phyloP scores from a whole-genome alignment of 176 grass and related monocot species.

The Stipa capillata region DNA sequence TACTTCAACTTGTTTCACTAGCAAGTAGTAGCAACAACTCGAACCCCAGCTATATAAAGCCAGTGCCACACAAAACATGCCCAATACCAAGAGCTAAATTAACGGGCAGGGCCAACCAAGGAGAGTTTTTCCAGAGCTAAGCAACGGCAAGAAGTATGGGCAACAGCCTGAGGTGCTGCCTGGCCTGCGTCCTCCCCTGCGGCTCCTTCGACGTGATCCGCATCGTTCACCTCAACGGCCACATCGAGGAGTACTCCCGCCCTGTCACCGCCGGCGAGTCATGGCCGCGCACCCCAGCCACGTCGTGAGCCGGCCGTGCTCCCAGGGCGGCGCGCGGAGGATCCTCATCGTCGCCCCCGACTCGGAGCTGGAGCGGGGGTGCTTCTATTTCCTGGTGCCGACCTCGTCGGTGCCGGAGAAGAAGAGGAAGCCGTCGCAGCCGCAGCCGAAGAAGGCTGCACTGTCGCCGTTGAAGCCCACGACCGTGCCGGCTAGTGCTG shows the following conservation, averaged over 20 bases:
- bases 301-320: constrained; percentile 68
- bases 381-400: constrained; percentile 77
- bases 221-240: constrained; percentile 77
- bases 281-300: constrained; percentile 72
- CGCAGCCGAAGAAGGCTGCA: background rate
- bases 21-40: background rate
- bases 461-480: background rate
- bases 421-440: constrained; percentile 18
- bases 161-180: constrained; percentile 78
- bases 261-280: constrained; percentile 59
- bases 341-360: constrained; percentile 56
- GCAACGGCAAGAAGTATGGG: constrained; percentile 53
- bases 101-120: background rate
- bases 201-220: constrained; percentile 73
- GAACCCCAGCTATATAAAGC: constrained; percentile 16
- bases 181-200: constrained; percentile 86
- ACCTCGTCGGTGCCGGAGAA: constrained; percentile 64
- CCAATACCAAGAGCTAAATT: constrained; percentile 12
- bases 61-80: constrained; percentile 6
- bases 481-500: background rate
- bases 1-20: constrained; percentile 3
- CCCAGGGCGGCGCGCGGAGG: constrained; percentile 43
- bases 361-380: constrained; percentile 68
- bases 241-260: constrained; percentile 66
- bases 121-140: background rate